Evolutionary conservation across 805 yeast genomes (phyloP).

Genomic region (Zygoascus biomembranicola): DNA sequence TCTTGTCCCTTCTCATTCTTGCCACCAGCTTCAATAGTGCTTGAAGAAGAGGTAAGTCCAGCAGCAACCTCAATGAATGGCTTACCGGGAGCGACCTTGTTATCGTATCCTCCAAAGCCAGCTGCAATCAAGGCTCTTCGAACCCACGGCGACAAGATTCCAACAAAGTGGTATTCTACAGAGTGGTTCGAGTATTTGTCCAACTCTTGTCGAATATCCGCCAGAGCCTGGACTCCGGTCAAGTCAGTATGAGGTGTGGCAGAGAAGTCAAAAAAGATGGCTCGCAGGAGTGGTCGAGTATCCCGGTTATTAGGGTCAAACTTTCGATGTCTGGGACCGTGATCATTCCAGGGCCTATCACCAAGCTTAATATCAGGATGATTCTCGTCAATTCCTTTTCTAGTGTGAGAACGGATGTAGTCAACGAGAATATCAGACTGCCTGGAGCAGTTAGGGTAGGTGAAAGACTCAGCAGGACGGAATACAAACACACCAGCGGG

Average conservation of each 20-base stretch:
- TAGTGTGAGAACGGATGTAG: conserved; percentile 52
- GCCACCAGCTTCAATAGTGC: neutral
- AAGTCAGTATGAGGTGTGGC: conserved; percentile 69
- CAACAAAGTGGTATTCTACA: conserved; percentile 85
- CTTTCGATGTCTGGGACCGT: conserved; percentile 45
- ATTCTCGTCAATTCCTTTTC: conserved; percentile 42
- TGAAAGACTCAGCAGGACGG: conserved; percentile 71
- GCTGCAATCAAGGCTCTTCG: conserved; percentile 64
- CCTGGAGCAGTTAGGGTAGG: conserved; percentile 71
- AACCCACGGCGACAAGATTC: conserved; percentile 80
- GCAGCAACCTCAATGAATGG: conserved; percentile 15
- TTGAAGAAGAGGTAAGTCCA: conserved; percentile 10
- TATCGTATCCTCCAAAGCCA: conserved; percentile 63
- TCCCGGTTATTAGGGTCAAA: conserved; percentile 31
- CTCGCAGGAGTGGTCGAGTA: conserved; percentile 55
- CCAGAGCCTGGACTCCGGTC: conserved; percentile 69
- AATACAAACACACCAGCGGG: conserved; percentile 88
- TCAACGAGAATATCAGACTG: conserved; percentile 65
- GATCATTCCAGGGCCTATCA: conserved; percentile 87
- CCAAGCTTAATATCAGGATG: conserved; percentile 31
- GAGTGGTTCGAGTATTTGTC: conserved; percentile 70
- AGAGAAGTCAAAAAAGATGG: conserved; percentile 75
- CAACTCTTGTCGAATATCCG: conserved; percentile 66
- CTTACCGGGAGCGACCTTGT: conserved; percentile 23
- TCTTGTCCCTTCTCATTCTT: neutral